phyloP scores from a whole-genome alignment of 2,329 filamentous ascomycete species.

The Colletotrichum kahawae region DNA sequence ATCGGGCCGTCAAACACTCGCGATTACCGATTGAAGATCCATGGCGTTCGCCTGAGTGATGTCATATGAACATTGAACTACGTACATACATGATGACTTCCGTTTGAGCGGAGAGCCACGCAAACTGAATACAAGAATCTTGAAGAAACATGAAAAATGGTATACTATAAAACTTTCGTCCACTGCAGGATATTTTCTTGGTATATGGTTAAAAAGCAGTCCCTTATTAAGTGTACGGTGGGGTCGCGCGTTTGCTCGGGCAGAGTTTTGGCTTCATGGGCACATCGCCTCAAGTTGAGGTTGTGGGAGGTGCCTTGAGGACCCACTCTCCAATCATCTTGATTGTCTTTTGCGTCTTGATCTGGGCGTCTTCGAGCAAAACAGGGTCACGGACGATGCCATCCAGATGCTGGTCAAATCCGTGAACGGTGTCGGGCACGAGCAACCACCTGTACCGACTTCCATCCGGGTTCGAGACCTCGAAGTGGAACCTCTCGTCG shows the following conservation, averaged over 20 bases:
- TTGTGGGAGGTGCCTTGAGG: constrained; percentile 9
- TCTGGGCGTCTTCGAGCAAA: constrained; percentile 26
- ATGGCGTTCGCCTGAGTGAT: neutral
- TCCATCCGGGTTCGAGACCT: constrained; percentile 23
- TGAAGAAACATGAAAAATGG: neutral
- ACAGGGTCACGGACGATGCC: constrained; percentile 23
- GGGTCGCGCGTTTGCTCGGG: neutral
- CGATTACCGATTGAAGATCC: neutral
- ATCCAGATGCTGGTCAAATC: constrained; percentile 31
- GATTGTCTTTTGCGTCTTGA: constrained; percentile 30
- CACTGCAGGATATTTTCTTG: neutral
- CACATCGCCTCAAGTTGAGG: neutral
- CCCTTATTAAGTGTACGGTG: neutral
- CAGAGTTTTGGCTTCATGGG: neutral
- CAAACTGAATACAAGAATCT: neutral
- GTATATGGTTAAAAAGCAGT: neutral
- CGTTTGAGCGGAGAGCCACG: neutral
- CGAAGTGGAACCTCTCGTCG: constrained; percentile 34
- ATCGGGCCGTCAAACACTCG: neutral
- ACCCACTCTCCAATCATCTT: constrained; percentile 31
- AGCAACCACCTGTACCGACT: constrained; percentile 32
- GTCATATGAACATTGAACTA: neutral
- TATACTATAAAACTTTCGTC: neutral
- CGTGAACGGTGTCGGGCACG: constrained; percentile 35
- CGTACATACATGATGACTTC: neutral